These are phyloP conservation scores for Grosmannia clavigera DNA, from an alignment of 2,329 filamentous ascomycete genomes.

Conservation along the genomic window DNA sequence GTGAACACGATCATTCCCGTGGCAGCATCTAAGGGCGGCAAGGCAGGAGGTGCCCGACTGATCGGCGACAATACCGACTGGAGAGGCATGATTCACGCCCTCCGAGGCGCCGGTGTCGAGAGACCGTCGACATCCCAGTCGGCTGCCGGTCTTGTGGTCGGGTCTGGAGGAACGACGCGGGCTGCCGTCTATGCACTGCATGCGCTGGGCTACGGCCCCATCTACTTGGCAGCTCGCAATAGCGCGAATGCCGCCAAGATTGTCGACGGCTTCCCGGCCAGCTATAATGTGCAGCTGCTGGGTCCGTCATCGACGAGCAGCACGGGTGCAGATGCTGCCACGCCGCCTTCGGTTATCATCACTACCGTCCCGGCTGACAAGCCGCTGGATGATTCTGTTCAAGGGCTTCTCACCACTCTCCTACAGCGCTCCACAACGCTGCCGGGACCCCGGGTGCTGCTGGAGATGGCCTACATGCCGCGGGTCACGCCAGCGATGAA, in stretches of 20 bases:
- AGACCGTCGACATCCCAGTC: slow-evolving; percentile 18
- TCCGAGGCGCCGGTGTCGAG: slow-evolving; percentile 55
- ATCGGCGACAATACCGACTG: slow-evolving; percentile 93
- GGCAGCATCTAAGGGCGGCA: slow-evolving; percentile 18
- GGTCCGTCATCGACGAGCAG: slow-evolving; percentile 30
- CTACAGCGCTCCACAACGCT: slow-evolving; percentile 24
- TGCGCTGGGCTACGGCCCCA: slow-evolving; percentile 68
- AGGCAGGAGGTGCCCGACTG: slow-evolving; percentile 38
- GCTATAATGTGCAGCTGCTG: slow-evolving; percentile 60
- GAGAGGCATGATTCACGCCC: slow-evolving; percentile 74
- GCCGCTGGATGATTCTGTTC: slow-evolving; percentile 62
- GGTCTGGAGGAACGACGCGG: slow-evolving; percentile 81
- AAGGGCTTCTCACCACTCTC: slow-evolving; percentile 46
- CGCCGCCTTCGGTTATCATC: slow-evolving; percentile 59
- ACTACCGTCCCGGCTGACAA: slow-evolving; percentile 84
- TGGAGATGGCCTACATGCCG: slow-evolving; percentile 97
- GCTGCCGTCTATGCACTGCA: slow-evolving; percentile 84
- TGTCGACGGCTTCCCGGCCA: slow-evolving; percentile 56
- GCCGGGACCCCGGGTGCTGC: slow-evolving; percentile 41
- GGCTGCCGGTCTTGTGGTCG: slow-evolving; percentile 66
- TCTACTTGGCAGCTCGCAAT: slow-evolving; percentile 78
- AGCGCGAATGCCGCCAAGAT: slow-evolving; percentile 55
- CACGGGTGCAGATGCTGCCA: slow-evolving; percentile 31
- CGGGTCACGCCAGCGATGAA: slow-evolving; percentile 72
- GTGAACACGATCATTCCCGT: slow-evolving; percentile 83